Percentiles rank a stretch among this genome's conserved stretches.
phyloP scores from a whole-genome alignment of 163 green algal genomes.

The Volvox carteri region DNA sequence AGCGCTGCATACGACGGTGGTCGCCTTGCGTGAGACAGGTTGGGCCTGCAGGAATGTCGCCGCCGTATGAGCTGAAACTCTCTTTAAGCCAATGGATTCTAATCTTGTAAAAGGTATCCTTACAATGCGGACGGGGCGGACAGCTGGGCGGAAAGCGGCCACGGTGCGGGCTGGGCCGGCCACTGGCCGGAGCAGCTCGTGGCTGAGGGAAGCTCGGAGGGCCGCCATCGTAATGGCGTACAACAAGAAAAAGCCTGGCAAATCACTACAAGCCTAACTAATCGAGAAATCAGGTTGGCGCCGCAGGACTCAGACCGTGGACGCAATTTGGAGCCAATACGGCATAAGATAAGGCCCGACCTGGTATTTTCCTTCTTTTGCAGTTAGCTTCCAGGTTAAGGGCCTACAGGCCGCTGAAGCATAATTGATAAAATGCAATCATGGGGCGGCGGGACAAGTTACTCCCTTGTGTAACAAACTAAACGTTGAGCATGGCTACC shows the following conservation, averaged over 20 bases:
- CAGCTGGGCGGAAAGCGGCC: conserved; percentile 45
- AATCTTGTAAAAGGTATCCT: neutral
- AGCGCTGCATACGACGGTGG: conserved; percentile 59
- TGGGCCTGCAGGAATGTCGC: conserved; percentile 47
- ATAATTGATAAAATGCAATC: no score
- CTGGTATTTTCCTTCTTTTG: neutral
- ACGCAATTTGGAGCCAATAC: conserved; percentile 5
- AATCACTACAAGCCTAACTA: neutral
- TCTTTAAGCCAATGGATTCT: neutral
- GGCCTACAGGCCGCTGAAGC: no score
- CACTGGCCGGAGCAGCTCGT: conserved; percentile 39
- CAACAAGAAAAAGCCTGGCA: neutral
- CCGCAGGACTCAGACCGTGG: neutral
- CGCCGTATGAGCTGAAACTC: conserved; percentile 18
- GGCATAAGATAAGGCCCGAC: conserved; percentile 4
- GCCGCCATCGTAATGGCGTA: conserved; percentile 24
- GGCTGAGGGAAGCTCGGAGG: conserved; percentile 30
- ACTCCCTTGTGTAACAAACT: neutral
- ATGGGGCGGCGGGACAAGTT: neutral
- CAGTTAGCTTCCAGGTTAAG: no score
- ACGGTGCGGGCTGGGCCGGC: conserved; percentile 33
- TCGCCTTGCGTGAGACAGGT: conserved; percentile 19
- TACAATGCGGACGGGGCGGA: conserved; percentile 49
- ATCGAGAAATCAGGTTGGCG: neutral
- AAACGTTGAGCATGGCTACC: conserved; percentile 1